Evolutionary conservation across 108 stramenopile species (phyloP), one percentile per base, ranked within the genome.

Genomic region (Discostella pseudostelligera): DNA sequence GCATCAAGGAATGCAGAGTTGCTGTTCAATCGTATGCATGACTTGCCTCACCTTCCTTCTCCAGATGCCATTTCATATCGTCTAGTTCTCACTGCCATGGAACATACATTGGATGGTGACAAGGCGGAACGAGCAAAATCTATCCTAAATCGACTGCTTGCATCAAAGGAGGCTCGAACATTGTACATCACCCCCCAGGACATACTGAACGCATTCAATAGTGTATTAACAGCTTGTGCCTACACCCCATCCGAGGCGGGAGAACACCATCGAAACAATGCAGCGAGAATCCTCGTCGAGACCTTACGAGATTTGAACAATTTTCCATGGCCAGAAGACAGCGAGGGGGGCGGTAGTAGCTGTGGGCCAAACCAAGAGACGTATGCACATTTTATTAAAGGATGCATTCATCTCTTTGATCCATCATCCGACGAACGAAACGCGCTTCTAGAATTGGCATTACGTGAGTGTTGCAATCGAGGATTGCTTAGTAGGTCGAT

Each of bases 11-110:
- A 49, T 20, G 73, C 72, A 5, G 78, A 79, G 48, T 16, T 37
- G 4, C 22, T 79, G 14, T 50, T 79, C n/a, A 39, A 49, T 22
- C 58, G 73, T 0, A 69, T 79, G 28, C 68, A 79, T 25, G 35
- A 24, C 20, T 20, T 39, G 44, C 50, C 44, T 17, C 21, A 32
- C 6, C 49, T 65, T 17, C 72, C 72, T 7, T 47, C 49, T 2
- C 72, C 72, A 1, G 59, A 65, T 39, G 42, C 49, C 42, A 59
- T 66, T 19, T 74, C 72, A 14, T 74, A 65, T 53, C 72, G 48
- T 16, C 20, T 66, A 22, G 64, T 65, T 36, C 72, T 74, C 57
- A 74, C 51, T 22, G 58, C 72, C n/a, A 60, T 74, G 39, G 72
- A 74, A 56, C 65, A 66, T 54, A 44, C 58, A 11, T 65, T 45